phyloP scores from a whole-genome alignment of 768 basidiomycete species.

The Pulveroboletus frians region DNA sequence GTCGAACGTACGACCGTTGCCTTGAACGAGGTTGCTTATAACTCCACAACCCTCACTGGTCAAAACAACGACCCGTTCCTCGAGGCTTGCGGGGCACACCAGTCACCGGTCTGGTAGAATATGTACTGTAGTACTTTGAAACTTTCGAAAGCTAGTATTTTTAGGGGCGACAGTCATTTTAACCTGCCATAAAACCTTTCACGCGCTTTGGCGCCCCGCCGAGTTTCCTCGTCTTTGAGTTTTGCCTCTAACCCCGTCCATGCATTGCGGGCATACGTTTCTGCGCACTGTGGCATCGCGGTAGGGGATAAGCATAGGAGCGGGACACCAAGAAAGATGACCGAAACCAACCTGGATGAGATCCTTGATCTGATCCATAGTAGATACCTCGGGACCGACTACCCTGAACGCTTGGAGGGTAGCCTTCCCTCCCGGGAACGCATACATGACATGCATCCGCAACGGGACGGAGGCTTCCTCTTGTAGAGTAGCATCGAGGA shows the following conservation, averaged over 20 bases:
- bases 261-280: slow-evolving; percentile 57
- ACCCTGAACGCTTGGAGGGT: slow-evolving; percentile 59
- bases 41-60: too few relatives aligned
- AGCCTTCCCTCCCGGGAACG: slow-evolving; percentile 43
- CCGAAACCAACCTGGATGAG: slow-evolving; percentile 48
- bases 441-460: slow-evolving; percentile 55
- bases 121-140: background rate
- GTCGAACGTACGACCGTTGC: too few relatives aligned
- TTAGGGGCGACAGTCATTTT: slow-evolving; percentile 6
- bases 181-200: slow-evolving; percentile 40
- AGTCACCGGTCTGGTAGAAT: background rate
- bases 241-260: slow-evolving; percentile 56
- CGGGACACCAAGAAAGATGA: background rate
- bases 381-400: slow-evolving; percentile 58
- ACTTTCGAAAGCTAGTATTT: background rate
- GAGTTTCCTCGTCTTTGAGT: slow-evolving; percentile 56
- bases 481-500: slow-evolving; percentile 65
- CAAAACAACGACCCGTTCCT: too few relatives aligned
- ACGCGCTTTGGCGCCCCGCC: slow-evolving; percentile 48
- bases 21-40: too few relatives aligned
- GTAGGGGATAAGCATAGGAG: slow-evolving; percentile 37
- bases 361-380: slow-evolving; percentile 40
- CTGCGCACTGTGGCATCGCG: slow-evolving; percentile 52
- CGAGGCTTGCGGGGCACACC: background rate
- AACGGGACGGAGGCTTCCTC: slow-evolving; percentile 57